Evolutionary conservation across 2,329 filamentous ascomycete genomes (phyloP), one percentile per base, ranked within the genome.

Genomic region (Fusarium foetens): DNA sequence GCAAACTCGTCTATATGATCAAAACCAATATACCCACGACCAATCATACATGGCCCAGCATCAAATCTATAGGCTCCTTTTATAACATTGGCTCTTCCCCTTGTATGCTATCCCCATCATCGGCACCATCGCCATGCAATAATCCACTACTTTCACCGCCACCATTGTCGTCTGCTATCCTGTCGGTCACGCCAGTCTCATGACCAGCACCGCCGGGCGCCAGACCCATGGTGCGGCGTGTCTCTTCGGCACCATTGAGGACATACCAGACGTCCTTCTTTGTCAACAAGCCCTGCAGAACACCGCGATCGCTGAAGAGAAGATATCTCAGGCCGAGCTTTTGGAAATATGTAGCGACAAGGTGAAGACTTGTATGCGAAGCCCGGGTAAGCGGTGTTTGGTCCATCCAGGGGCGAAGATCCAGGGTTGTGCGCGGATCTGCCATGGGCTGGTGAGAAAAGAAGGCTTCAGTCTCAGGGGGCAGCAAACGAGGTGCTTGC

Each of bases 261-360:
- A 98, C 91, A 80, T 94, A 95, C 93, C 95, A 98, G 38, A 97
- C 91, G 82, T 99, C 96, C 84, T 99, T 99, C 85, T 98, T 98
- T 25, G 96, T 99, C 74, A 98, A 84, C 52, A 99, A 81, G 0
- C 96, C 96, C 80, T 94, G 91, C 42, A 99, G 83, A 54, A 89
- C 89, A 25, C 96, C 96, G 53, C 91, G 89, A 73, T 98, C 93
- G 42, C 90, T 90, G 80, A 98, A 97, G 6, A 98, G 84, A 9
- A 99, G 90, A 83, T 98, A 98, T 55, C 95, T 89, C 69, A 99
- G 83, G 25, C 96, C 96, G 13, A 99, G 89, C 79, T 95, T 95
- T 84, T 97, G 94, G 82, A 99, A 98, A 87, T 99, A 97, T 63
- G 89, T 91, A 29, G 97, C 91, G 7, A 93, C 94, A n/a, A 98